These are phyloP conservation scores for Pichia sp. DNA, from an alignment of 1,139 yeast genomes.

Conservation along the genomic window DNA sequence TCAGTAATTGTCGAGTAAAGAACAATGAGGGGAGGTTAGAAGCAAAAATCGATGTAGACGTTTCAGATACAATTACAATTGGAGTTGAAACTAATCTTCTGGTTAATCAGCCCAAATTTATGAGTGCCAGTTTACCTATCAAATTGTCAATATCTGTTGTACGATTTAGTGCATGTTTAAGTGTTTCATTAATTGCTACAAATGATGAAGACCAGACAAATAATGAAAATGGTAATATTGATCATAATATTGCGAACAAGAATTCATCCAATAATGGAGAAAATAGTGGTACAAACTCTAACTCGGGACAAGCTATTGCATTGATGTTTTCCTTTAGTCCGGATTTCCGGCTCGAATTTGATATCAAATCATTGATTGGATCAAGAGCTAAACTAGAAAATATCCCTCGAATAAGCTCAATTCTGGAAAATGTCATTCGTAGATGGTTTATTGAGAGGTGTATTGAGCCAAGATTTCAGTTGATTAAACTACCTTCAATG, in stretches of 20 bases:
- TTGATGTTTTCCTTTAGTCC: constrained; percentile 86
- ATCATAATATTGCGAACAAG: background rate
- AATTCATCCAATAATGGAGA: background rate
- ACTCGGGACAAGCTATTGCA: constrained; percentile 39
- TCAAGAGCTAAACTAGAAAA: constrained; percentile 88
- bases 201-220: constrained; percentile 8
- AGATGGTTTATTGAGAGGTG: constrained; percentile 91
- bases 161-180: constrained; percentile 85
- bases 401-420: constrained; percentile 81
- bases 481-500: constrained; percentile 72
- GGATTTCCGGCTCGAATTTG: constrained; percentile 81
- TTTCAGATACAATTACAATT: constrained; percentile 80
- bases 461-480: constrained; percentile 88
- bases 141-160: constrained; percentile 80
- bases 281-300: background rate
- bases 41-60: constrained; percentile 89
- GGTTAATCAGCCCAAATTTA: constrained; percentile 77
- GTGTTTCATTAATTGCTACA: constrained; percentile 60
- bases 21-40: constrained; percentile 57
- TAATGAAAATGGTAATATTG: constrained; percentile 2
- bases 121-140: constrained; percentile 81
- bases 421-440: constrained; percentile 74
- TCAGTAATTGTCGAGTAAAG: constrained; percentile 82
- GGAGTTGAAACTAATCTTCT: constrained; percentile 82
- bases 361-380: constrained; percentile 81